Evolutionary conservation across 2,329 filamentous ascomycete species (phyloP).

Genomic region (Claviceps pusilla): DNA sequence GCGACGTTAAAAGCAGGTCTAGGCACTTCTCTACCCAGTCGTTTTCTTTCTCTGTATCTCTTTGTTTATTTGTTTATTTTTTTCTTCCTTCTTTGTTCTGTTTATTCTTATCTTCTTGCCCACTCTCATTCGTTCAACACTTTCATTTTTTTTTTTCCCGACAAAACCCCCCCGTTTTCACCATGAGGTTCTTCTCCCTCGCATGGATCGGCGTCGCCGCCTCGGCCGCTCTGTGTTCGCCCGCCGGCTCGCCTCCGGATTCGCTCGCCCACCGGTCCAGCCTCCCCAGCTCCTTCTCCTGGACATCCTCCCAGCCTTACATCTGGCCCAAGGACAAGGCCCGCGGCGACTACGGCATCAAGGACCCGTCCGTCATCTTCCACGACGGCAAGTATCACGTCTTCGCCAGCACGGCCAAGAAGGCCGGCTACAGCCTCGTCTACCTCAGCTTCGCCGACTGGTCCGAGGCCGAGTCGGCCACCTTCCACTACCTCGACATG

Average conservation of each 20-base stretch:
- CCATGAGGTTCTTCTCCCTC: background rate
- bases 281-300: background rate
- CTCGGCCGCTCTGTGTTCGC: background rate
- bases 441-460: conserved; percentile 42
- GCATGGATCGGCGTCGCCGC: background rate
- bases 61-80: background rate
- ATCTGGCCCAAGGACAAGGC: background rate
- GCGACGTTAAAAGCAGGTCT: too few relatives aligned
- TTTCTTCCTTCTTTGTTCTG: background rate
- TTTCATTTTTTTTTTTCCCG: too few relatives aligned
- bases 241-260: too few relatives aligned
- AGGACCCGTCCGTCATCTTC: conserved; percentile 43
- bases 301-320: background rate
- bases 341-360: conserved; percentile 21
- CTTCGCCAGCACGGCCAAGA: conserved; percentile 37
- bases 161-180: background rate
- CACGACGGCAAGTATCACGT: conserved; percentile 47
- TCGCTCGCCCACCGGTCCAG: background rate
- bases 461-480: conserved; percentile 10
- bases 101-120: background rate
- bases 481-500: background rate
- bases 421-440: conserved; percentile 39
- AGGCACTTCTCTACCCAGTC: too few relatives aligned
- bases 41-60: too few relatives aligned
- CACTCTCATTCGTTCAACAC: too few relatives aligned